Evolutionary conservation across 2,329 filamentous ascomycete genomes (phyloP).

Genomic region (Pestalotiopsis sp.): DNA sequence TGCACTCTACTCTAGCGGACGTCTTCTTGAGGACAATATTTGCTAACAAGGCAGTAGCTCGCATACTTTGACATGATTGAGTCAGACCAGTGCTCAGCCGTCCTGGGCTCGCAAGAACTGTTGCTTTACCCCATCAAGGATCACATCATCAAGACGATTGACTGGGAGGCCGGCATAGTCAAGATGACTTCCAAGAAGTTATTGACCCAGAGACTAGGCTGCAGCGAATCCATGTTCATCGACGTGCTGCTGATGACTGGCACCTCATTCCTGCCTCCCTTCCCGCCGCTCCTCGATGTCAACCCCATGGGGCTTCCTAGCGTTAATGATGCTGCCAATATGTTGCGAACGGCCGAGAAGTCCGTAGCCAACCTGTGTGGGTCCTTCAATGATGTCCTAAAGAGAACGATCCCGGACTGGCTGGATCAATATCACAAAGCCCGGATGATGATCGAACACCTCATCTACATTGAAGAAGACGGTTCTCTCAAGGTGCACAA

Average conservation of each 20-base stretch:
- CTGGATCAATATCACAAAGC: constrained; percentile 85
- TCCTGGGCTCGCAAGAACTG: constrained; percentile 83
- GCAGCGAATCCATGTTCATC: constrained; percentile 71
- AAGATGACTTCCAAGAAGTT: constrained; percentile 63
- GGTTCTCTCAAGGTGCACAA: constrained; percentile 78
- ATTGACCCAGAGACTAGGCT: constrained; percentile 68
- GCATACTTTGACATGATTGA: constrained; percentile 73
- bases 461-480: constrained; percentile 75
- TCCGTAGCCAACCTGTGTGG: constrained; percentile 72
- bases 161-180: constrained; percentile 70
- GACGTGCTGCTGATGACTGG: constrained; percentile 84
- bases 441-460: constrained; percentile 82
- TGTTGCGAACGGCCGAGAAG: constrained; percentile 71
- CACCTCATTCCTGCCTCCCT: constrained; percentile 74
- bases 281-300: constrained; percentile 73
- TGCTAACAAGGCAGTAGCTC: constrained; percentile 50
- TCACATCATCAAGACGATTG: constrained; percentile 64
- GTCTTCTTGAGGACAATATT: background rate
- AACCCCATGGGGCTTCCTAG: constrained; percentile 58
- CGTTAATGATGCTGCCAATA: constrained; percentile 74
- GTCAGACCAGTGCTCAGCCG: constrained; percentile 68
- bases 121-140: constrained; percentile 84
- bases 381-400: constrained; percentile 77
- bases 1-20: background rate
- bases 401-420: constrained; percentile 72